phyloP scores from a whole-genome alignment of 176 grass and related monocot species.

The Eragrostis nindensis region DNA sequence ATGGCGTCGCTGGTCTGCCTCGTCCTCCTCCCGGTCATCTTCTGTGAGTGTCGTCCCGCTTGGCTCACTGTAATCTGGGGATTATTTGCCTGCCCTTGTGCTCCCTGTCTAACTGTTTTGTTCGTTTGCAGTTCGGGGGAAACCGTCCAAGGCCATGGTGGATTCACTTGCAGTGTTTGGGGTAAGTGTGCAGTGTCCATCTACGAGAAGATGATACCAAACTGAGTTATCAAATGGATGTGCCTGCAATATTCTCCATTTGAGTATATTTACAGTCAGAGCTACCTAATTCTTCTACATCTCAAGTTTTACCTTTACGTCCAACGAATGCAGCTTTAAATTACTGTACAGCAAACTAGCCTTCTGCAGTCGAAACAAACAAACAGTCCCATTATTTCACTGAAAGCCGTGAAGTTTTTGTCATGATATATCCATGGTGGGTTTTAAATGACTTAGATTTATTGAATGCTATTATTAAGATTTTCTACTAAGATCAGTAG shows the following conservation, averaged over 20 bases:
- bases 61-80: background rate
- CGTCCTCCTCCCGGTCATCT: conserved; percentile 85
- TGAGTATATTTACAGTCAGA: background rate
- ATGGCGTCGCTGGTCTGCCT: conserved; percentile 97
- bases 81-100: background rate
- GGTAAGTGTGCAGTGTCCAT: conserved; percentile 54
- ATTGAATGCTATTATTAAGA: background rate
- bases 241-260: background rate
- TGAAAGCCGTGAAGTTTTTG: conserved; percentile 6
- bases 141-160: conserved; percentile 86
- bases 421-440: background rate
- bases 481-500: background rate
- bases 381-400: background rate
- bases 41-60: conserved; percentile 59
- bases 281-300: background rate
- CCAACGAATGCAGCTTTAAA: conserved; percentile 10
- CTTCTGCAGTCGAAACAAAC: background rate
- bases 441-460: conserved; percentile 11
- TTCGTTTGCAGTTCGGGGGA: conserved; percentile 73
- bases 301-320: background rate
- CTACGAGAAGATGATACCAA: conserved; percentile 1
- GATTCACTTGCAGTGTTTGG: conserved; percentile 91
- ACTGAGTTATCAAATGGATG: background rate
- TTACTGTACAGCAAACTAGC: conserved; percentile 10
- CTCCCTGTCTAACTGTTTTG: conserved; percentile 14